Conservation (phyloP, 2,329 filamentous ascomycete genomes). For the Lasiodiplodia citricola region DNA sequence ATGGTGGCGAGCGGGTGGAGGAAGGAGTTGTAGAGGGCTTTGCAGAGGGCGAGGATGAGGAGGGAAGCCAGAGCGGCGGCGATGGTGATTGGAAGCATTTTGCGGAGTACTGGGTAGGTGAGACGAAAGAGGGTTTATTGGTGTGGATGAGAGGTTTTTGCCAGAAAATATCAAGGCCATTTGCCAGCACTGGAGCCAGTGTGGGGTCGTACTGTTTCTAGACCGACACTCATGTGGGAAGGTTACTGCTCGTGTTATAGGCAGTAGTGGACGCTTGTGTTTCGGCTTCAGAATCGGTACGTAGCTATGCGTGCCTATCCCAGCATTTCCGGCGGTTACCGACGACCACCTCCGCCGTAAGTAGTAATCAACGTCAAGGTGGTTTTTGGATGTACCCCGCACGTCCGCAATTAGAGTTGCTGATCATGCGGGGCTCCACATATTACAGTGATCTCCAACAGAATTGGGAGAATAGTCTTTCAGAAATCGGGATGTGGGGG, state of each 20-base stretch:
- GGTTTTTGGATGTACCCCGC: not conserved
- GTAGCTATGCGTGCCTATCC: not conserved
- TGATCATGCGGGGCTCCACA: not conserved
- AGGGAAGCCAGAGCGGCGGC: not conserved
- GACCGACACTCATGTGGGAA: not conserved
- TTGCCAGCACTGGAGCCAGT: too few relatives aligned
- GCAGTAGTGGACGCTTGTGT: not conserved
- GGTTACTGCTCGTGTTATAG: not conserved
- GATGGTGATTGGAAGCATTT: not conserved
- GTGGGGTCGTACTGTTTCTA: not conserved
- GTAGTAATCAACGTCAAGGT: not conserved
- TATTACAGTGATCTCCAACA: not conserved
- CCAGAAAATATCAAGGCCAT: too few relatives aligned
- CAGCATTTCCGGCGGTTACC: not conserved
- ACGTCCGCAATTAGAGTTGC: not conserved
- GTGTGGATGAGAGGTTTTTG: fast-evolving
- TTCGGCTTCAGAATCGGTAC: not conserved
- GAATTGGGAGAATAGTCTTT: not conserved
- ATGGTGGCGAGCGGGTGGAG: not conserved
- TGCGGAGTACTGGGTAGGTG: not conserved
- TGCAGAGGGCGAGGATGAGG: not conserved
- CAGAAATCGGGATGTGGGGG: not conserved
- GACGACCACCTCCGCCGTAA: not conserved
- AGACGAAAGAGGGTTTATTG: not conserved
- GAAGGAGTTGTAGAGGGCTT: not conserved